A percentile compares a stretch with the other conserved stretches of the same genome.
These are phyloP conservation scores for Neonectria neomacrospora DNA, from an alignment of 2,329 filamentous ascomycete species.

Conservation along the genomic window DNA sequence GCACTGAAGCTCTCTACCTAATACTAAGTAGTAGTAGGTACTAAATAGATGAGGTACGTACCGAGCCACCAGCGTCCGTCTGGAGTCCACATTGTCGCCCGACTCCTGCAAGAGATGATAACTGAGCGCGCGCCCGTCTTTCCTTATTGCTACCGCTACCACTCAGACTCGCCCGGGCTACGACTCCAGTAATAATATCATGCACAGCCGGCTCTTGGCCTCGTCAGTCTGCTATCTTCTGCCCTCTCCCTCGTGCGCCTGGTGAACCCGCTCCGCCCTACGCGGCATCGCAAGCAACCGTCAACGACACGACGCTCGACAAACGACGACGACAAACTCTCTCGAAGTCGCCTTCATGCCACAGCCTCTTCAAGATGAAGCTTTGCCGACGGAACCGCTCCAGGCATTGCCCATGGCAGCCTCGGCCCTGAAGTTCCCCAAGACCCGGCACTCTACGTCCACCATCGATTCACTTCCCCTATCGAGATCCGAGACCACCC, in stretches of 20 bases:
- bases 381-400: conserved; percentile 71
- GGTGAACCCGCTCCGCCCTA: conserved; percentile 37
- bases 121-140: conserved; percentile 21
- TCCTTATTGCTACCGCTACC: conserved; percentile 18
- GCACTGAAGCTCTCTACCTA: conserved; percentile 9
- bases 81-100: conserved; percentile 41
- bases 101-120: conserved; percentile 32
- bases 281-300: conserved; percentile 7
- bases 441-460: conserved; percentile 68
- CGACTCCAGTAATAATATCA: conserved; percentile 40
- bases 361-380: conserved; percentile 71
- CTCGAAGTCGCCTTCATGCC: conserved; percentile 68
- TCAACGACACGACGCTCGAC: conserved; percentile 2
- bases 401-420: conserved; percentile 75
- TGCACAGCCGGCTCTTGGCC: conserved; percentile 43
- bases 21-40: too few species aligned
- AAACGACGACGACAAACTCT: conserved; percentile 26
- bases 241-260: conserved; percentile 38
- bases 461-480: conserved; percentile 59
- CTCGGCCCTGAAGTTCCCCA: conserved; percentile 68
- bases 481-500: conserved; percentile 63
- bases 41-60: conserved; percentile 38
- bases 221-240: conserved; percentile 36
- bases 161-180: conserved; percentile 8
- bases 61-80: conserved; percentile 30